Conservation (phyloP, 2,329 filamentous ascomycete species). For the Penicillium oxalicum region DNA sequence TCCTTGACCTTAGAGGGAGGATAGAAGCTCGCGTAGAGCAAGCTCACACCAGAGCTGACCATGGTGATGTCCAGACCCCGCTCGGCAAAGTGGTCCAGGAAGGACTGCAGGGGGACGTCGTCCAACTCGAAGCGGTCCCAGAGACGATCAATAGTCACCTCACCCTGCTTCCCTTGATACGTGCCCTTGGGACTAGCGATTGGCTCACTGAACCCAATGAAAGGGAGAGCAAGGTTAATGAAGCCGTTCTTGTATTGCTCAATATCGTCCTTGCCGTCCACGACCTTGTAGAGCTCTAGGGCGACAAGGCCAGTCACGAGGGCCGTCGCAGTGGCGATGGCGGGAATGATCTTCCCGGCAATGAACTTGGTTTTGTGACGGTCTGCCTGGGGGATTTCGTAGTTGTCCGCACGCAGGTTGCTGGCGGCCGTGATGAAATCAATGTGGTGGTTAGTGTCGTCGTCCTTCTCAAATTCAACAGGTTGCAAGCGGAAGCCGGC, state of each 20-base stretch:
- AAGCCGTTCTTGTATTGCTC: conserved; percentile 99
- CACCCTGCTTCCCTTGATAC: conserved; percentile 70
- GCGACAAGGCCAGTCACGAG: conserved; percentile 90
- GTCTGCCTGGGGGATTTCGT: conserved; percentile 89
- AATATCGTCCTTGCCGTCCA: conserved; percentile 92
- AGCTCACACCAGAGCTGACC: conserved; percentile 94
- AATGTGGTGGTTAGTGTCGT: conserved; percentile 96
- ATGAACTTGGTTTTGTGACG: conserved; percentile 99
- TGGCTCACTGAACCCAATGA: conserved; percentile 97
- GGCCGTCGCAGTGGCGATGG: conserved; percentile 94
- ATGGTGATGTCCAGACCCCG: conserved; percentile 80
- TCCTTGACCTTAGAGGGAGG: conserved; percentile 77
- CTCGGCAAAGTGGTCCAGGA: conserved; percentile 73
- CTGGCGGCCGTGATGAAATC: conserved; percentile 98
- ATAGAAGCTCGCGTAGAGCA: conserved; percentile 93
- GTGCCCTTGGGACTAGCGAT: conserved; percentile 89
- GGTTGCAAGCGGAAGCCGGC: conserved; percentile 83
- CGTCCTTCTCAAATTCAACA: conserved; percentile 98
- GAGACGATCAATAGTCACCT: conserved; percentile 84
- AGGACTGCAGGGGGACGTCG: conserved; percentile 76
- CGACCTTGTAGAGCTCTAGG: conserved; percentile 90
- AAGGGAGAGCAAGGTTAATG: conserved; percentile 89
- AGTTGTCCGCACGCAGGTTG: conserved; percentile 94
- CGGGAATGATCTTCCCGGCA: conserved; percentile 97
- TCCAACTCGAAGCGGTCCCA: conserved; percentile 95